Evolutionary conservation across 257 asterid species (phyloP), one percentile per base, ranked within the genome.

Genomic region (Petunia secreta): DNA sequence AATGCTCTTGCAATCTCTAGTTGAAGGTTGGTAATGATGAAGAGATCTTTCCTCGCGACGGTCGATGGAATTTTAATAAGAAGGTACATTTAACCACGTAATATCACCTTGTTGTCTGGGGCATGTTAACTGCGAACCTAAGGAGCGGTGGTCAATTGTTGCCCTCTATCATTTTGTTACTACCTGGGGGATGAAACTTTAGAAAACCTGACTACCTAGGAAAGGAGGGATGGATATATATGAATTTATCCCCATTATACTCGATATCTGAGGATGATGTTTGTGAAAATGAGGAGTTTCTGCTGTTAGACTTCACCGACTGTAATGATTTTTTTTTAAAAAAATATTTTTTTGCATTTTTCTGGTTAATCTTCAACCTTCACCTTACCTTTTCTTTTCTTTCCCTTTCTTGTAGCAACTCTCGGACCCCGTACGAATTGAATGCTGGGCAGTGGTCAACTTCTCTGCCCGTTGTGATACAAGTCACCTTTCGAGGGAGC

Each of bases 61-160:
- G 97, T 50, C 86, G 98, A 79, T 93, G 99, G 99, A 93, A 92
- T 89, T 93, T 92, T 82, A 93, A 90, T 34, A 89, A 89, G 81
- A 95, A 95, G 98, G 99, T 95, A 85, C 74, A 25, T 43, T 9
- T 71, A 48, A 36, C 77, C 13, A 3, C 60, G 10, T 73, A 34
- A 73, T 36, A 73, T 48, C 38, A 71, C 77, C 34, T 50, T 71
- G 44, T 36, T 9, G 60, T 48, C 36, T 73, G n/a, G 62, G 13
- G 25, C 25, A 25, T 52, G 62, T 50, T 57, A 73, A 63, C 44
- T 9, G 44, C 8, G 8, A 63, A 73, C 50, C 48, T 50, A 73
- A 73, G 54, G 62, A 34, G 62, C 34, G 2, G 77, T 71, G 44
- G 58, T 55, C 44, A 25, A 62, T 34, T 44, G 13, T 50, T 73